Evolutionary conservation across 495 filamentous ascomycete genomes (phyloP).

Genomic region (Bombardia bombarda): DNA sequence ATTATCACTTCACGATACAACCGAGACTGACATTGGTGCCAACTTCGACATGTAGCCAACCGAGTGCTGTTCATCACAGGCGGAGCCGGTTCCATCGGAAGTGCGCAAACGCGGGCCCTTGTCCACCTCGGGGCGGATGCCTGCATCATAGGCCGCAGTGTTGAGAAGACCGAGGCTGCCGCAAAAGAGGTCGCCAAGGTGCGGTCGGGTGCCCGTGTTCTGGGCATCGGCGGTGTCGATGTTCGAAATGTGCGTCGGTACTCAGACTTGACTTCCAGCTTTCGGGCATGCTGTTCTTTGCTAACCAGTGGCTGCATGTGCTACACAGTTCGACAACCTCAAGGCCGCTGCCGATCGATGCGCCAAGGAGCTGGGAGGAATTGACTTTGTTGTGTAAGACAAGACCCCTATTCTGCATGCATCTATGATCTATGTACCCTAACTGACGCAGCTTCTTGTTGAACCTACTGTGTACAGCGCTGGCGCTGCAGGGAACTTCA

Average conservation of each 20-base stretch:
- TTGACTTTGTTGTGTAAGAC: slow-evolving; percentile 89
- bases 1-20: neutral
- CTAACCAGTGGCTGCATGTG: too few relatives aligned
- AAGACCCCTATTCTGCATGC: slow-evolving; percentile 6
- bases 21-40: neutral
- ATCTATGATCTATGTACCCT: neutral
- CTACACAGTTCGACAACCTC: slow-evolving; percentile 57
- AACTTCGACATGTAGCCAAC: slow-evolving; percentile 47
- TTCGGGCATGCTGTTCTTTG: neutral
- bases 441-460: too few relatives aligned
- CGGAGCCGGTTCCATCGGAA: slow-evolving; percentile 89
- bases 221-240: slow-evolving; percentile 79
- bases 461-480: slow-evolving; percentile 61
- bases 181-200: slow-evolving; percentile 76
- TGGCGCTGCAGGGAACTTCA: slow-evolving; percentile 93
- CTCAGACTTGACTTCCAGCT: too few relatives aligned
- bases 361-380: slow-evolving; percentile 69
- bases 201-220: slow-evolving; percentile 67
- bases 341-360: slow-evolving; percentile 68
- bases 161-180: slow-evolving; percentile 75
- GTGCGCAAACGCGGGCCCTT: slow-evolving; percentile 82
- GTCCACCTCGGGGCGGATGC: slow-evolving; percentile 89
- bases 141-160: slow-evolving; percentile 85
- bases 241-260: slow-evolving; percentile 57
- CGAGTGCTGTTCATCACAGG: slow-evolving; percentile 96